phyloP scores from a whole-genome alignment of 164 flowering plant genomes.

The Cinnamomum chago region DNA sequence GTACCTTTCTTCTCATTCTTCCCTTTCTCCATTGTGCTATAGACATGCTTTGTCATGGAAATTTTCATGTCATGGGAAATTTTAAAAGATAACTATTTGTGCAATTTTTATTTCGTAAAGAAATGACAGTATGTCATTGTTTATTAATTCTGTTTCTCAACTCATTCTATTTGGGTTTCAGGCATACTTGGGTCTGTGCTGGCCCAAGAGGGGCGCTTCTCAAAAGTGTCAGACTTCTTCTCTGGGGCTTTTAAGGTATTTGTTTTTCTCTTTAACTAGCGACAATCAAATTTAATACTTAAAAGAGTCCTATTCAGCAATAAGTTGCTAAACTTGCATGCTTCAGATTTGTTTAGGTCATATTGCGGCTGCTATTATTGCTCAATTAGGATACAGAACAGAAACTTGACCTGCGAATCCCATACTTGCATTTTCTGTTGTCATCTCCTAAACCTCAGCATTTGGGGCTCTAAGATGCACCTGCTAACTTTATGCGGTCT shows the following conservation, averaged over 20 bases:
- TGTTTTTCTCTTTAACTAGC: neutral
- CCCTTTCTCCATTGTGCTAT: neutral
- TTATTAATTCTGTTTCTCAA: neutral
- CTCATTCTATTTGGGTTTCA: constrained; percentile 13
- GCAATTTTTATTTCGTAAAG: neutral
- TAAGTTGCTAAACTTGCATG: too few relatives aligned
- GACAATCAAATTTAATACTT: neutral
- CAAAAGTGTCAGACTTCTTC: constrained; percentile 51
- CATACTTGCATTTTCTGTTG: neutral
- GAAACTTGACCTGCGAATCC: too few relatives aligned
- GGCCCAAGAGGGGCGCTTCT: constrained; percentile 56
- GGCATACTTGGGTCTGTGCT: constrained; percentile 76
- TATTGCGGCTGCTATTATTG: too few relatives aligned
- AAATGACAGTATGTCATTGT: neutral
- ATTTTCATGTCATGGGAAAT: neutral
- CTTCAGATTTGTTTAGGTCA: too few relatives aligned
- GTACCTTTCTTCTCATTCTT: too few relatives aligned
- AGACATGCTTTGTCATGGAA: neutral
- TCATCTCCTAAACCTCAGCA: neutral
- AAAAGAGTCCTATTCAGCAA: too few relatives aligned
- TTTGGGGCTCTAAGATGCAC: neutral
- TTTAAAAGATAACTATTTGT: neutral
- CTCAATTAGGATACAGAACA: too few relatives aligned
- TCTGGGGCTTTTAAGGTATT: constrained; percentile 79
- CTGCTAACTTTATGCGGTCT: neutral